phyloP scores from a whole-genome alignment of 208 protist species.

The Crithidia sp. region DNA sequence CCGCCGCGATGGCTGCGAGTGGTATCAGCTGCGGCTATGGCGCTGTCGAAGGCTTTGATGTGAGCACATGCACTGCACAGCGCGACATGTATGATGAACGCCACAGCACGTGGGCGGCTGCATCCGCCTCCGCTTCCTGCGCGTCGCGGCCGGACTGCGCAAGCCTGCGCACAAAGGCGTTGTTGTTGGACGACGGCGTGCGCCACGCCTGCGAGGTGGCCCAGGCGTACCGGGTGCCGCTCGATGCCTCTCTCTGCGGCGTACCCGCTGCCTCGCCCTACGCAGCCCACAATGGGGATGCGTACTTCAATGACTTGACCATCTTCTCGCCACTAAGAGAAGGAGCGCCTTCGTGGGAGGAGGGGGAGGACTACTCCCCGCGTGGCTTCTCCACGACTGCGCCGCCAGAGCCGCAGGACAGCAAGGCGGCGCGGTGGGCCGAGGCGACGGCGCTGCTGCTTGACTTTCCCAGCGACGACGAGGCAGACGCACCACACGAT shows the following conservation, averaged over 20 bases:
- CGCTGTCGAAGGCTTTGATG: not conserved
- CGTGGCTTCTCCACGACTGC: slow-evolving; percentile 8
- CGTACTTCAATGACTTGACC: slow-evolving; percentile 7
- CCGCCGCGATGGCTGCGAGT: not conserved
- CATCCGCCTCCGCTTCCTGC: not conserved
- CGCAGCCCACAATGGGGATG: not conserved
- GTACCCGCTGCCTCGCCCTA: not conserved
- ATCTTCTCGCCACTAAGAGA: slow-evolving; percentile 7
- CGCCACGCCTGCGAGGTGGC: slow-evolving; percentile 4
- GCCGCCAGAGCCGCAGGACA: not conserved
- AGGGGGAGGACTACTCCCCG: not conserved
- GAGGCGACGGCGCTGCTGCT: not conserved
- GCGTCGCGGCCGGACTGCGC: slow-evolving; percentile 9
- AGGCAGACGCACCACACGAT: no score
- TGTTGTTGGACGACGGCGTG: slow-evolving; percentile 12
- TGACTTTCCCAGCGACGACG: not conserved
- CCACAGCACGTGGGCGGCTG: no score
- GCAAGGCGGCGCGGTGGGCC: not conserved
- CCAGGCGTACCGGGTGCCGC: slow-evolving; percentile 11
- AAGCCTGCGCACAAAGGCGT: slow-evolving; percentile 1
- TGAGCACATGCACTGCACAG: not conserved
- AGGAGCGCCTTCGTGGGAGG: not conserved
- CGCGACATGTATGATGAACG: not conserved
- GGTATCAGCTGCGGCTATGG: not conserved
- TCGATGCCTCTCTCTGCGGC: not conserved